Base-by-base conservation (phyloP, 2,329 filamentous ascomycete genomes). In the Fusarium algeriense region DNA sequence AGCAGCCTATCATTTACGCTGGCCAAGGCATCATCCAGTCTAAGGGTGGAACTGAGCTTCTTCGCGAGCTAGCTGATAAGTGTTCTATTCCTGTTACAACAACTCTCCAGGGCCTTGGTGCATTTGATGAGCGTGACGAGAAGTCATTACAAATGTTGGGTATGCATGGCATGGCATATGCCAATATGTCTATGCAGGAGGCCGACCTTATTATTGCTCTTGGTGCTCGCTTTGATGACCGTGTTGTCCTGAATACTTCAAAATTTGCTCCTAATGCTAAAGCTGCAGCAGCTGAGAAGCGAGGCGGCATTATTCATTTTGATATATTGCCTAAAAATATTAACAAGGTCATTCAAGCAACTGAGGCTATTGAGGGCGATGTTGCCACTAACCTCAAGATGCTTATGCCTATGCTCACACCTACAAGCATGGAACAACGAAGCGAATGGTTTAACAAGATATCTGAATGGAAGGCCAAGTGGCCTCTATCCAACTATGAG, bases 301-400 rank as follows among this genome's bases (percentile, higher is more conserved):
- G 94, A 69, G 96, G 96, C 76, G 96, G 96, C 78, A 98, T 99
- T 77, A 89, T 98, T 20, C 96, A 99, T 83, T 98, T 98, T 78
- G 96, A 98, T 80, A 95, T 99, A 77, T 92, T 98, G 92, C 95
- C 96, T 76, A 99, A 99, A 91, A 98, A 99, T 86, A 98, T 98
- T 85, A 98, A 98, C 90, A 99, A 98, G 88, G 95, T 98, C 43
- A 92, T 99, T 15, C 94, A 98, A 84, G 95, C 95, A 12, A 98
- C 93, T 49, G 94, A 98, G 84, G 95, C 96, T 48, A 91, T 98
- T 20, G 95, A 97, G 83, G 96, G 96, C 64, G 95, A 98, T 78
- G 93, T 97, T 32, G 90, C 91, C 6, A 84, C 90, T 20, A 98
- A 97, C 82, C 85, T 98, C 35, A 86, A 86, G 54, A 83, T 88